These are phyloP conservation scores for Wallacemonas sp. DNA, from an alignment of 208 protist genomes.

Conservation along the genomic window DNA sequence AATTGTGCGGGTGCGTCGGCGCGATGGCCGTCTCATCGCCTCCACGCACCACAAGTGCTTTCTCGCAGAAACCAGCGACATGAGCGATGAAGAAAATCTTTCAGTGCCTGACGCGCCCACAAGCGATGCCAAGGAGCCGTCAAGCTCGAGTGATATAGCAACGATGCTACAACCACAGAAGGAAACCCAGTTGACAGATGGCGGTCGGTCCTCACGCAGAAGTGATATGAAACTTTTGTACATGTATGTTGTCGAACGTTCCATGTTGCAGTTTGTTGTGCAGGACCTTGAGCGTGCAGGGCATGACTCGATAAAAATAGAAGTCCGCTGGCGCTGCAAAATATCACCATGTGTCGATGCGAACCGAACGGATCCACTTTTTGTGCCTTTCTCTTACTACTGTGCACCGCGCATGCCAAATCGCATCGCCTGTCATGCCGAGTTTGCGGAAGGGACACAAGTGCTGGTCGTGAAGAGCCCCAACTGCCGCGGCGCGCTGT, in stretches of 20 bases:
- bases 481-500: conserved; percentile 34
- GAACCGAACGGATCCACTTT: conserved; percentile 14
- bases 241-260: conserved; percentile 40
- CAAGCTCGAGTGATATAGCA: no score
- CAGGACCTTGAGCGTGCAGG: not conserved
- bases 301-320: conserved; percentile 15
- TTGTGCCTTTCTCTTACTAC: conserved; percentile 55
- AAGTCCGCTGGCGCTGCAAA: conserved; percentile 36
- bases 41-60: conserved; percentile 19
- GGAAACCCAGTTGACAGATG: not conserved
- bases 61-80: conserved; percentile 30
- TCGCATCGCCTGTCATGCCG: conserved; percentile 32
- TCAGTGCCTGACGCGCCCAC: no score
- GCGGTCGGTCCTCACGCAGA: not conserved
- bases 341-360: not conserved
- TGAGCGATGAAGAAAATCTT: conserved; percentile 32
- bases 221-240: conserved; percentile 26
- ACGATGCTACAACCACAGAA: not conserved
- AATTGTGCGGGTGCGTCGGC: conserved; percentile 23
- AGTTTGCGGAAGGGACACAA: conserved; percentile 22
- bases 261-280: conserved; percentile 6
- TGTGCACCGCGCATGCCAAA: conserved; percentile 59
- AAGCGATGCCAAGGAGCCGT: no score
- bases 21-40: conserved; percentile 23
- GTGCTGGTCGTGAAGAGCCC: conserved; percentile 41